Base-by-base conservation (phyloP, 805 yeast genomes). In the Suhomyces emberorum region DNA sequence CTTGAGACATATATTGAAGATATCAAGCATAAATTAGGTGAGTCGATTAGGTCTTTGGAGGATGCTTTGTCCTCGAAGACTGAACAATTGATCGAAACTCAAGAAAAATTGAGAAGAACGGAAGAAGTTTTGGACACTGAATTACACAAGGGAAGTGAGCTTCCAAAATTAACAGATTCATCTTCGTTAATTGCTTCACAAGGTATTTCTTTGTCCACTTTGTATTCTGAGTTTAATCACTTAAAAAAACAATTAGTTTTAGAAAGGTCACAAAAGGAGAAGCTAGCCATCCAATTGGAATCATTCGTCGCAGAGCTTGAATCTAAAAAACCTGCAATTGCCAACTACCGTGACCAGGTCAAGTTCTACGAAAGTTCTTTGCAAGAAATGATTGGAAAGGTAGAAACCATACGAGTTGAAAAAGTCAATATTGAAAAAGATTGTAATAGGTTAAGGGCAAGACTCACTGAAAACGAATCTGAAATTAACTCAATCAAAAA, bases 301-400 rank as follows among this genome's bases (percentile, higher is more conserved):
- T 66, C 70, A 1, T 79, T 91, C 46, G 77, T 88, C 21, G 69
- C 70, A 14, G 96, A 88, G 56, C 65, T 89, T 43, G 95, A 88
- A 49, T 70, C 75, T 20, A 81, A 84, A 50, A 79, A 86, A 37
- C 97, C 98, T 0, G 65, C 81, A 2, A 72, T 91, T 31, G 76
- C 70, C 66, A 61, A 81, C 79, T 35, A 83, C 80, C 48, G 79
- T 70, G 59, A 59, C 69, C 88, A 47, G 54, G 67, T 44, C 56
- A 70, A 34, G 49, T 83, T 48, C 79, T 85, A 65, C 54, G 70
- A 41, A 79, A 77, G 51, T 51, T 82, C 53, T 51, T 69, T 34
- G 72, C 79, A 48, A 46, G 87, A 52, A 60, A 80, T 43, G 66
- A 72, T 35, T 48, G 79, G 51, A 40, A 61, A 63, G 38, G 49